A percentile compares a stretch with the other conserved stretches of the same genome.
These are phyloP conservation scores for Iris pallida DNA, from an alignment of 116 monocot genomes.

Conservation along the genomic window DNA sequence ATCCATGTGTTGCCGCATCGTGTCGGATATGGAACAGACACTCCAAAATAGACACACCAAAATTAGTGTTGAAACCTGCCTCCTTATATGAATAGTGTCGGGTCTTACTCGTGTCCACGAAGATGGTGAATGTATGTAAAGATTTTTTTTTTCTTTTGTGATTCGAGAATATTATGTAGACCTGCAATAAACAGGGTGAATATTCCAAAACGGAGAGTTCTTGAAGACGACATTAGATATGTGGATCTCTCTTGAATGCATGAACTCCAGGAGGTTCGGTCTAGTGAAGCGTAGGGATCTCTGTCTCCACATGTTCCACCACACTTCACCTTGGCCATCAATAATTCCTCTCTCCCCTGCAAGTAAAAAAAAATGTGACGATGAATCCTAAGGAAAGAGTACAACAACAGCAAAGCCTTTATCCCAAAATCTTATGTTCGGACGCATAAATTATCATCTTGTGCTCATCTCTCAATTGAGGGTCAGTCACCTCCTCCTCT, in stretches of 20 bases:
- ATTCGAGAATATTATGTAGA: background rate
- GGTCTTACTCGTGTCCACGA: background rate
- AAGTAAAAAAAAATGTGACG: background rate
- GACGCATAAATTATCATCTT: too few species aligned
- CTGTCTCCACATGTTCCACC: conserved; percentile 94
- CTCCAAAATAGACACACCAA: too few species aligned
- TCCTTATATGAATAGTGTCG: background rate
- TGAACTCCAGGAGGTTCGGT: conserved; percentile 60
- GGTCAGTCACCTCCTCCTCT: too few species aligned
- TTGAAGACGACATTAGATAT: conserved; percentile 62
- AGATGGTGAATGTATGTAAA: background rate
- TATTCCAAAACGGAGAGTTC: conserved; percentile 83
- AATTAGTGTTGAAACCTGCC: background rate
- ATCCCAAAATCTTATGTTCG: too few species aligned
- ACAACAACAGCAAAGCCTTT: too few species aligned
- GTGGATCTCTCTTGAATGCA: conserved; percentile 45
- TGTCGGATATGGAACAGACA: background rate
- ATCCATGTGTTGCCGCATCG: background rate
- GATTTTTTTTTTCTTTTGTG: background rate
- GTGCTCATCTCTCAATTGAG: too few species aligned
- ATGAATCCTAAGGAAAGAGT: too few species aligned
- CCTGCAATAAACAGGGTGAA: conserved; percentile 90
- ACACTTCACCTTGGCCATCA: conserved; percentile 78
- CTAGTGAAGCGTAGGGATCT: conserved; percentile 48
- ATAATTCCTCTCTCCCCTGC: conserved; percentile 75